Conservation (phyloP, 371 early-diverging fungal species). For the Rhizopus microsporus region DNA sequence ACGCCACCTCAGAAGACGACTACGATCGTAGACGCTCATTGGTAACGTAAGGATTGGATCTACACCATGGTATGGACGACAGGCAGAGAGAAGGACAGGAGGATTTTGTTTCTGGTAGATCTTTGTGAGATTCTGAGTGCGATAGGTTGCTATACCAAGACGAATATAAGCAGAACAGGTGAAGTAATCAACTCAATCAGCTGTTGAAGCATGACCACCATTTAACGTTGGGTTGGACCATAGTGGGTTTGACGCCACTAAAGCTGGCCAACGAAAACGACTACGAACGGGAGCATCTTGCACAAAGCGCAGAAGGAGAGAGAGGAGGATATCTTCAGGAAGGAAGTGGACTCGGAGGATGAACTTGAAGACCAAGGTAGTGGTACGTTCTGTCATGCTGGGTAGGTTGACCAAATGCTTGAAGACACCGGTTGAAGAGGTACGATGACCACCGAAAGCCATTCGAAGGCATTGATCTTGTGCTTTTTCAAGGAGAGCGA, state of each 20-base stretch:
- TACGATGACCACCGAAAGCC: conserved; percentile 14
- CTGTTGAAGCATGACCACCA: no score
- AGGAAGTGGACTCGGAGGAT: conserved; percentile 3
- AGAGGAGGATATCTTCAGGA: conserved; percentile 16
- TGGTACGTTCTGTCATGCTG: conserved; percentile 6
- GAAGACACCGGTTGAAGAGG: conserved; percentile 14
- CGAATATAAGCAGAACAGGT: no score
- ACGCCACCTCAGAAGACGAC: conserved; percentile 18
- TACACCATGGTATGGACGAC: conserved; percentile 5
- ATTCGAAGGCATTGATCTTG: conserved; percentile 21
- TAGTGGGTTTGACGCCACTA: no score
- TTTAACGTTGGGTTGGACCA: no score
- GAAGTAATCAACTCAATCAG: no score
- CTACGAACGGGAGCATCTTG: no score
- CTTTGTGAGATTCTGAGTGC: no score
- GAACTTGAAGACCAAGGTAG: conserved; percentile 9
- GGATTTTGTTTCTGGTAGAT: no score
- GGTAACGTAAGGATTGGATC: conserved; percentile 9
- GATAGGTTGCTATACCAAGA: no score
- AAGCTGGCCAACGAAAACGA: no score
- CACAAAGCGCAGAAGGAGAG: background rate
- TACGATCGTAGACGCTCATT: background rate
- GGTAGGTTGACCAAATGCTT: conserved; percentile 19
- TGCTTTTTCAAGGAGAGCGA: conserved; percentile 1
- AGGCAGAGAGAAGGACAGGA: background rate